Conservation (phyloP, 2,329 filamentous ascomycete genomes). For the Cercospora brassicicola region DNA sequence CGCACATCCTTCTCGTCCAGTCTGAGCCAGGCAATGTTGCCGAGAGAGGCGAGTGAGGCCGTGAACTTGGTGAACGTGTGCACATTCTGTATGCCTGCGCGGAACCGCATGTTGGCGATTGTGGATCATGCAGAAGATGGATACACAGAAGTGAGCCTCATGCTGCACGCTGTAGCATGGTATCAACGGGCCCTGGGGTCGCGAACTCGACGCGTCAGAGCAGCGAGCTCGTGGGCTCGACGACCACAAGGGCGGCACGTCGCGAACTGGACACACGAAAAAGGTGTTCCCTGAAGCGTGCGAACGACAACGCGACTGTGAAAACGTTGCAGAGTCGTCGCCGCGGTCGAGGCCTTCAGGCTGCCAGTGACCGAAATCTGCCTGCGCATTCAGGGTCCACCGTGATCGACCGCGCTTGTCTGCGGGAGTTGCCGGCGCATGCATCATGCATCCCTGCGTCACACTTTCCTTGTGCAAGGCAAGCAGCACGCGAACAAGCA, state of each 20-base stretch:
- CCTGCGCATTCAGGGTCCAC: neutral
- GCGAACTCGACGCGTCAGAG: neutral
- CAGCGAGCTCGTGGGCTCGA: neutral
- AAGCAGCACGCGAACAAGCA: neutral
- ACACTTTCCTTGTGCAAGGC: neutral
- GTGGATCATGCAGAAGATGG: neutral
- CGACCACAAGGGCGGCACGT: neutral
- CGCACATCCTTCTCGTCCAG: constrained; percentile 83
- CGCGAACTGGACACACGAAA: neutral
- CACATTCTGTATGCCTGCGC: constrained; percentile 39
- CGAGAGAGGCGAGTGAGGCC: constrained; percentile 63
- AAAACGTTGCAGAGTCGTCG: neutral
- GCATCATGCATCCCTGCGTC: neutral
- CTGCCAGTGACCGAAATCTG: neutral
- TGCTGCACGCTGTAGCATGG: neutral
- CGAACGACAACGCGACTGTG: neutral
- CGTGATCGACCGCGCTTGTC: neutral
- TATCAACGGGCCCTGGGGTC: neutral
- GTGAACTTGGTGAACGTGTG: constrained; percentile 54
- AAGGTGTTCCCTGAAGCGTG: neutral
- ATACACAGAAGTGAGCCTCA: neutral
- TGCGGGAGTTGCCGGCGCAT: neutral
- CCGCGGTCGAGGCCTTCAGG: neutral
- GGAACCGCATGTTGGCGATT: constrained; percentile 44
- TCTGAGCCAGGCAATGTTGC: constrained; percentile 86